phyloP scores from a whole-genome alignment of 2,329 filamentous ascomycete genomes.

The Aspergillus unguis region DNA sequence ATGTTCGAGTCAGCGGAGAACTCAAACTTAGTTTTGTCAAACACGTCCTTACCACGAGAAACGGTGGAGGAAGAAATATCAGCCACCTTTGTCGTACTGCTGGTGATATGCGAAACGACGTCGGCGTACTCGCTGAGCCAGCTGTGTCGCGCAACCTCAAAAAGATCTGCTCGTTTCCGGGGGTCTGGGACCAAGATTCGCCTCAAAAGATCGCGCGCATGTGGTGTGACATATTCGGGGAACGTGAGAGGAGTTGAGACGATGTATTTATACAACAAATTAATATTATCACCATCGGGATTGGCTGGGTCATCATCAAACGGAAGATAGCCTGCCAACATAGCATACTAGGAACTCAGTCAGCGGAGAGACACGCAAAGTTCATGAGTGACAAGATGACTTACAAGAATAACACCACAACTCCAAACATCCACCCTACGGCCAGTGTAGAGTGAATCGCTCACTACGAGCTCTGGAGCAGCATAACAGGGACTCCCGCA shows the following conservation, averaged over 20 bases:
- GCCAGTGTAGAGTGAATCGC: conserved; percentile 93
- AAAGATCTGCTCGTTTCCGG: conserved; percentile 88
- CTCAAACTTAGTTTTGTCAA: not conserved
- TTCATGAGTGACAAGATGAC: conserved; percentile 34
- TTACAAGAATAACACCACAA: conserved; percentile 94
- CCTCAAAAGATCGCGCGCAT: conserved; percentile 86
- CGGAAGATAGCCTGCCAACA: conserved; percentile 94
- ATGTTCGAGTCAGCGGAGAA: conserved; percentile 6
- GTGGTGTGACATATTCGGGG: conserved; percentile 96
- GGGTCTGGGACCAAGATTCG: conserved; percentile 95
- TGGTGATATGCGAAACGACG: conserved; percentile 94
- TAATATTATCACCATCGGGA: conserved; percentile 98
- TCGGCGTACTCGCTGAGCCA: conserved; percentile 98
- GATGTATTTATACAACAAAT: conserved; percentile 98
- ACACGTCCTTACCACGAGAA: conserved; percentile 49
- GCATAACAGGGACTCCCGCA: conserved; percentile 98
- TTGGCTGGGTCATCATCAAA: conserved; percentile 99
- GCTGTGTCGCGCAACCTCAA: conserved; percentile 95
- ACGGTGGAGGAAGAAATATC: conserved; percentile 81
- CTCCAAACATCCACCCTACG: conserved; percentile 99
- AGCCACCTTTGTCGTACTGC: conserved; percentile 79
- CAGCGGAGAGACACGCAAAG: not conserved
- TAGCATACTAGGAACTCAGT: conserved; percentile 71
- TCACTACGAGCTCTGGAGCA: conserved; percentile 93
- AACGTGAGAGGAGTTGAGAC: conserved; percentile 95